phyloP scores from a whole-genome alignment of 179 eudicot genomes.

The Silene coronaria region DNA sequence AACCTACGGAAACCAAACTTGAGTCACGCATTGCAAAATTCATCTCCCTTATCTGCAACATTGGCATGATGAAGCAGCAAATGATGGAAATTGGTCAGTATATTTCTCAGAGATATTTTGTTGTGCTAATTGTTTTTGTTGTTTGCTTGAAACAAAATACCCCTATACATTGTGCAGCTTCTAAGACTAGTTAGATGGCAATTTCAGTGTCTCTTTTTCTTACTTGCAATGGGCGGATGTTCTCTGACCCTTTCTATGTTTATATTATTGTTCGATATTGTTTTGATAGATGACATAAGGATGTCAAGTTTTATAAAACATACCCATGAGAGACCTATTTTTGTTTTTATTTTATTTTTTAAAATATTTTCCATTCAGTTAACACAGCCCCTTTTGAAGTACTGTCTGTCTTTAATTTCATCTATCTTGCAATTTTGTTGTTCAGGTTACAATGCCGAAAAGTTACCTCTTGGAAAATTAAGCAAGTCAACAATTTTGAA shows the following conservation, averaged over 20 bases:
- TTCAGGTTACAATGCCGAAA: conserved; percentile 94
- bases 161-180: background rate
- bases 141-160: background rate
- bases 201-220: background rate
- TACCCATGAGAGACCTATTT: background rate
- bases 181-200: background rate
- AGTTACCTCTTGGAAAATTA: conserved; percentile 89
- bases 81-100: conserved; percentile 93
- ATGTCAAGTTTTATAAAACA: background rate
- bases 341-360: background rate
- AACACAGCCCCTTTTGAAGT: background rate
- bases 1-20: conserved; percentile 67
- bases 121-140: background rate
- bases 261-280: background rate
- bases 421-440: conserved; percentile 15
- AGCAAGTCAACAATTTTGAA: conserved; percentile 86
- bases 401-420: conserved; percentile 7
- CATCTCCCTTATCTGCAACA: conserved; percentile 85
- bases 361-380: background rate
- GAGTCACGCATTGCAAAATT: conserved; percentile 73
- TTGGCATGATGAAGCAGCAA: conserved; percentile 96
- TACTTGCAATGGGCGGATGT: background rate
- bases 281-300: background rate
- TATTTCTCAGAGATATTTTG: background rate
- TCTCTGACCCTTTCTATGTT: background rate